Conservation (phyloP, 768 basidiomycete genomes). For the Hemileccinum impolitum region DNA sequence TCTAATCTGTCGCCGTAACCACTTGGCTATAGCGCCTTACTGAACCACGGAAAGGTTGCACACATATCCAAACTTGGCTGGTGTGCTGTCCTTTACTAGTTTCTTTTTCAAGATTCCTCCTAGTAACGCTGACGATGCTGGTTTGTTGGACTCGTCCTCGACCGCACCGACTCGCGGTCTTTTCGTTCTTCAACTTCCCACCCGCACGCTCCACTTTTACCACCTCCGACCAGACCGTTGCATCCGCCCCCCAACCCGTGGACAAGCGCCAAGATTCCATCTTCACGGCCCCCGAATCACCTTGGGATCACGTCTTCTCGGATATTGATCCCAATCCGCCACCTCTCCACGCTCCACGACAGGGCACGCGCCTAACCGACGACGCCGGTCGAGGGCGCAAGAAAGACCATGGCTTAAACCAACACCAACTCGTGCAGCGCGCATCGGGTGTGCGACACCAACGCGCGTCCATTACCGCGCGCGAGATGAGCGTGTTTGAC, state of each 20-base stretch:
- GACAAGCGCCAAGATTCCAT: conserved; percentile 21
- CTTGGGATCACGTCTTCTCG: conserved; percentile 56
- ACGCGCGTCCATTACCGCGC: conserved; percentile 63
- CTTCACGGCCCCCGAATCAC: conserved; percentile 34
- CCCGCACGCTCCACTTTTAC: neutral
- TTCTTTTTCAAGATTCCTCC: no score
- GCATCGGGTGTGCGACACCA: conserved; percentile 22
- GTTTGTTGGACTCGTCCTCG: conserved; percentile 10
- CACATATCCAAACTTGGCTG: no score
- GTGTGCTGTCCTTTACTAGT: no score
- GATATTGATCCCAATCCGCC: conserved; percentile 37
- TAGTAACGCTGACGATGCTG: conserved; percentile 32
- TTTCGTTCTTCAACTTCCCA: neutral
- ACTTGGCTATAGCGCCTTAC: conserved; percentile 71
- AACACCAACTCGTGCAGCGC: conserved; percentile 7
- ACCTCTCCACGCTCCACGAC: conserved; percentile 16
- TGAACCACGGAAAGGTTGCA: neutral
- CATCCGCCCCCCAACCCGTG: conserved; percentile 2
- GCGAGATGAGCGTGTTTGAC: conserved; percentile 63
- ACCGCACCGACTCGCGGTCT: neutral
- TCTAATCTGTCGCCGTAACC: conserved; percentile 80
- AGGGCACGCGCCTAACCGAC: conserved; percentile 11
- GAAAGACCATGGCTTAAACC: neutral
- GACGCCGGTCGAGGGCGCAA: neutral
- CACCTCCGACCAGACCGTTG: neutral